phyloP scores from a whole-genome alignment of 2,329 filamentous ascomycete genomes.

The Stachybotrys elegans region DNA sequence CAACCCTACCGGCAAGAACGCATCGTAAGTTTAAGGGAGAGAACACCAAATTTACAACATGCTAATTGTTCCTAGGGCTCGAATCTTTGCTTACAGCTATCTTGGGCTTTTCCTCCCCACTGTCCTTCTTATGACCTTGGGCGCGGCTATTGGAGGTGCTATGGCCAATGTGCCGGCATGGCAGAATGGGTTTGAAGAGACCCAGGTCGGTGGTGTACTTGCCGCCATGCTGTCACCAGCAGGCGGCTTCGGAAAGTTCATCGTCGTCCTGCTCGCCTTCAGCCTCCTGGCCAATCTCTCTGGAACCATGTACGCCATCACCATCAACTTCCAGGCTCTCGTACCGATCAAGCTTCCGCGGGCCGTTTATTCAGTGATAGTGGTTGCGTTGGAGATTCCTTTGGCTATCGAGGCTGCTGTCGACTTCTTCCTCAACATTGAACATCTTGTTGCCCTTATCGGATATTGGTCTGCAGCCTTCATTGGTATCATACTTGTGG shows the following conservation, averaged over 20 bases:
- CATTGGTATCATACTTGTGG: conserved; percentile 41
- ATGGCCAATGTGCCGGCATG: conserved; percentile 48
- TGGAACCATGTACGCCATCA: conserved; percentile 57
- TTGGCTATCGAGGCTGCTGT: conserved; percentile 50
- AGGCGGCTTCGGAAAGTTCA: conserved; percentile 57
- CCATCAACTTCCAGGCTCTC: conserved; percentile 60
- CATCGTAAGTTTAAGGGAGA: conserved; percentile 37
- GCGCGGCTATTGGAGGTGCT: conserved; percentile 59
- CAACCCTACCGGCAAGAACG: conserved; percentile 44
- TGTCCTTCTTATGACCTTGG: conserved; percentile 55
- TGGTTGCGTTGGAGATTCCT: conserved; percentile 55
- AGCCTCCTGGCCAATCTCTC: conserved; percentile 55
- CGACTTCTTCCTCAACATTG: conserved; percentile 52
- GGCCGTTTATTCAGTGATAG: conserved; percentile 51
- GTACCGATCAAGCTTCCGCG: conserved; percentile 52
- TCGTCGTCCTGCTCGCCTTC: conserved; percentile 53
- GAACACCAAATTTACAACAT: not conserved
- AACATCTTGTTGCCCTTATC: conserved; percentile 53
- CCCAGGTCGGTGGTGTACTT: conserved; percentile 53
- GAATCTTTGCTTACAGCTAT: conserved; percentile 52
- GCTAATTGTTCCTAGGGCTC: conserved; percentile 20
- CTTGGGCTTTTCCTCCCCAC: conserved; percentile 50
- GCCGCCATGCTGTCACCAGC: conserved; percentile 53
- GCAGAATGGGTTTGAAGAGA: conserved; percentile 47
- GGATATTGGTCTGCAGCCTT: conserved; percentile 56